Evolutionary conservation across 257 asterid genomes (phyloP).

Genomic region (Solanum ossicruentum): DNA sequence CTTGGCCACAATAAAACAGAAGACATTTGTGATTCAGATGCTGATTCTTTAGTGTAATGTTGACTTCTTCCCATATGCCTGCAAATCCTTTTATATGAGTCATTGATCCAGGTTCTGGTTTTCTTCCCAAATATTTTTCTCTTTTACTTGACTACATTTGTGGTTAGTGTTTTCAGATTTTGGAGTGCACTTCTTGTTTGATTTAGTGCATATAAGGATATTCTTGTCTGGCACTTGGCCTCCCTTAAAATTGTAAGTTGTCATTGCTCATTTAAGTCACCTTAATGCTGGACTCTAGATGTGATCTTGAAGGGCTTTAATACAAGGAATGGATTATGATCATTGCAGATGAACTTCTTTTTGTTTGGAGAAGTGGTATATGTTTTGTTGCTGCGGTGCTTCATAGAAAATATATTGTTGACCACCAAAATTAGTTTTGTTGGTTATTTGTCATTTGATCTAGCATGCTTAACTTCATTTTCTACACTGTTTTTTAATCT

Average conservation of each 20-base stretch:
- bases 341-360: background rate
- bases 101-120: background rate
- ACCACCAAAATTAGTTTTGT: background rate
- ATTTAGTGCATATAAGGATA: background rate
- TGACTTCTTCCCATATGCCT: background rate
- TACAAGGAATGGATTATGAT: background rate
- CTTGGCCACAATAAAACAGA: background rate
- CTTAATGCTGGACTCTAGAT: background rate
- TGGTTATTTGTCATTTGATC: background rate
- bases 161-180: background rate
- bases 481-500: background rate
- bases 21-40: background rate
- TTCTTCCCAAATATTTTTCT: background rate
- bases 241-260: background rate
- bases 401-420: background rate
- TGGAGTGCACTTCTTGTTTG: background rate
- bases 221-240: background rate
- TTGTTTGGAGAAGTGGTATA: background rate
- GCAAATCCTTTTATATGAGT: background rate
- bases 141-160: background rate
- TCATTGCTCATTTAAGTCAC: background rate
- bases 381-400: background rate
- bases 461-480: background rate
- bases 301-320: background rate
- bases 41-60: background rate